Conservation (phyloP, 176 grass and related monocot species). For the Aegilops sharonensis region DNA sequence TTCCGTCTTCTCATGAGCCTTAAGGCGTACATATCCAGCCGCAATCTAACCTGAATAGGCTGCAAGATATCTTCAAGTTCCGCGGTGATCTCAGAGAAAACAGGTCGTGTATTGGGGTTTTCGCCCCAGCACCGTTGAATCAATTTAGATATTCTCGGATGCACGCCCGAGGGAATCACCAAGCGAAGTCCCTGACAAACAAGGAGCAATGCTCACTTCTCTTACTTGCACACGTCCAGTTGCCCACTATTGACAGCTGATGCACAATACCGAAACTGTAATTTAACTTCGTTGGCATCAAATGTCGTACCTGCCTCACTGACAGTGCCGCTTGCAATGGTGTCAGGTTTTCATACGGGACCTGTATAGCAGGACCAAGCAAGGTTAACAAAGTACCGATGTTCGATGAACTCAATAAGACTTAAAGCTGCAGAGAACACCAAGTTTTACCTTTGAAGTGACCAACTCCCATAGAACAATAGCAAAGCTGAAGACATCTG, state of each 20-base stretch:
- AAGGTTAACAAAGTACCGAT: not conserved
- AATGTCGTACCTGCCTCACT: conserved; percentile 76
- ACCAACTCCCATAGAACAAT: conserved; percentile 86
- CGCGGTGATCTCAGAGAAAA: conserved; percentile 64
- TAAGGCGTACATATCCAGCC: not conserved
- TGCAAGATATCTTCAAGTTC: conserved; percentile 69
- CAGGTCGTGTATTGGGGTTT: conserved; percentile 50
- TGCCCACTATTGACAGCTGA: not conserved
- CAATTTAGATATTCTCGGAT: conserved; percentile 55
- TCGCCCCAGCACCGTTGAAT: conserved; percentile 77
- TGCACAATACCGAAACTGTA: not conserved
- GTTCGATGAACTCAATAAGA: conserved; percentile 3
- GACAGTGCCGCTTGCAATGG: conserved; percentile 93
- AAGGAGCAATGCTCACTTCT: conserved; percentile 20
- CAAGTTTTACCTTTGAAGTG: conserved; percentile 75
- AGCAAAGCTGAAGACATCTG: conserved; percentile 96
- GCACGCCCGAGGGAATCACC: conserved; percentile 45
- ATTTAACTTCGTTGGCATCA: not conserved
- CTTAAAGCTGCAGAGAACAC: not conserved
- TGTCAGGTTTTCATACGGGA: conserved; percentile 85
- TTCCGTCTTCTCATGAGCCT: not conserved
- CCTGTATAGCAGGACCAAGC: conserved; percentile 49
- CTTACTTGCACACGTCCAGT: not conserved
- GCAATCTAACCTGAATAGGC: conserved; percentile 49
- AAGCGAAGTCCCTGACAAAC: conserved; percentile 72